These are phyloP conservation scores for Phytopythium helicoides DNA, from an alignment of 352 stramenopile genomes.

Conservation along the genomic window DNA sequence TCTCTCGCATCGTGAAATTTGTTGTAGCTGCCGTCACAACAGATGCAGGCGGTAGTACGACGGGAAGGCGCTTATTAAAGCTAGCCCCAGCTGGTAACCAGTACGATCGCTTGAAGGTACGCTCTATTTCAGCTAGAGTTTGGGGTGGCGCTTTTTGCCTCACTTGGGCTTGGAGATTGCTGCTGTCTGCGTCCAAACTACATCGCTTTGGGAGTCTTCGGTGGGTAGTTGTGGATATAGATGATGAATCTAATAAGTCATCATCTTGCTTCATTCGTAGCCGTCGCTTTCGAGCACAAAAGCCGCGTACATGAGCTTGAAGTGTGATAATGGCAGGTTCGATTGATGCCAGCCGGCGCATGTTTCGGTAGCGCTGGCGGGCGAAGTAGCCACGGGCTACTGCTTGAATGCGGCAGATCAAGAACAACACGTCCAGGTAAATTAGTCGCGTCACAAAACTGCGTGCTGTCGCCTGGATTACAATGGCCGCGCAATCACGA, in stretches of 20 bases:
- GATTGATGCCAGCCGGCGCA: neutral
- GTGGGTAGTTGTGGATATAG: neutral
- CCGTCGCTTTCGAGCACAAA: constrained; percentile 14
- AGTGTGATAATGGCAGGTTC: constrained; percentile 14
- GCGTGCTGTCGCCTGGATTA: constrained; percentile 56
- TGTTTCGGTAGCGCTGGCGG: constrained; percentile 14
- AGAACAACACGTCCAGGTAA: constrained; percentile 78
- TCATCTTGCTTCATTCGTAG: neutral
- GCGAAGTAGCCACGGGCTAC: constrained; percentile 62
- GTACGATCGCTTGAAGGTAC: constrained; percentile 61
- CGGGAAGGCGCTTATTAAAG: constrained; percentile 37
- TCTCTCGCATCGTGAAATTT: neutral
- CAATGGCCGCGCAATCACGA: constrained; percentile 27
- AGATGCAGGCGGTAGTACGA: constrained; percentile 17
- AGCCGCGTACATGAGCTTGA: constrained; percentile 47
- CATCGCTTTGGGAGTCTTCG: neutral
- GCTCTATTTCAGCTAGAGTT: constrained; percentile 5
- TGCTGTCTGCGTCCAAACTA: neutral
- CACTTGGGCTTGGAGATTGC: neutral
- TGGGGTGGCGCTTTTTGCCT: neutral
- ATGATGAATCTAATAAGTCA: neutral
- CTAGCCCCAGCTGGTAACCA: constrained; percentile 60
- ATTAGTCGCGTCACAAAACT: constrained; percentile 69
- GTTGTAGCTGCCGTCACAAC: neutral
- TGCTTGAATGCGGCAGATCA: constrained; percentile 78